phyloP scores from a whole-genome alignment of 139 green algal genomes.

The Axilococcus clingmanii region DNA sequence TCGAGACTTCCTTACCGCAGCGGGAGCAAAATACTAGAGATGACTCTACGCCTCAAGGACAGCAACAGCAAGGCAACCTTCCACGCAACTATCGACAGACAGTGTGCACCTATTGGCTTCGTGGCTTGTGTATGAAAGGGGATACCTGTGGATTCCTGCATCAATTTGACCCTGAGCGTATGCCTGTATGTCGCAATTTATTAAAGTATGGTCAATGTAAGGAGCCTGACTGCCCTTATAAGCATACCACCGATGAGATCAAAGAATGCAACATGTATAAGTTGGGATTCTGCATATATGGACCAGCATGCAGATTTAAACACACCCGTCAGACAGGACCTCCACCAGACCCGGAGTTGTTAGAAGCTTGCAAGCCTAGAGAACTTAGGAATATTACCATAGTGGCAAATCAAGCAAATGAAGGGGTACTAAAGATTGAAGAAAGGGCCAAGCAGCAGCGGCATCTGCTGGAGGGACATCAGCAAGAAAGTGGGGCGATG shows the following conservation, averaged over 20 bases:
- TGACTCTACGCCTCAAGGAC: no score
- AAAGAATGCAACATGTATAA: conserved; percentile 99
- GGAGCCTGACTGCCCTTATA: conserved; percentile 87
- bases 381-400: conserved; percentile 69
- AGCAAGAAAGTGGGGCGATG: background rate
- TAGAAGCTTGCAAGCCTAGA: conserved; percentile 70
- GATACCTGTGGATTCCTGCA: conserved; percentile 94
- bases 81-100: conserved; percentile 54
- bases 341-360: conserved; percentile 41
- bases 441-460: background rate
- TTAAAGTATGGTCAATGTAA: conserved; percentile 83
- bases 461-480: background rate
- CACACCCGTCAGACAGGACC: conserved; percentile 72
- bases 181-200: conserved; percentile 75
- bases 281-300: conserved; percentile 96
- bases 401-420: conserved; percentile 67
- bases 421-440: conserved; percentile 24
- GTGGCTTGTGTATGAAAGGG: conserved; percentile 94
- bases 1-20: background rate
- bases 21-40: background rate
- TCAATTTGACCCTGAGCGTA: conserved; percentile 74
- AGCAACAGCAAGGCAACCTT: conserved; percentile 2
- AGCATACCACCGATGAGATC: conserved; percentile 87
- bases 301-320: conserved; percentile 81
- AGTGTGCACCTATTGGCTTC: conserved; percentile 96